Evolutionary conservation across 345 rosid species (phyloP).

Genomic region (Carallia brachiata): DNA sequence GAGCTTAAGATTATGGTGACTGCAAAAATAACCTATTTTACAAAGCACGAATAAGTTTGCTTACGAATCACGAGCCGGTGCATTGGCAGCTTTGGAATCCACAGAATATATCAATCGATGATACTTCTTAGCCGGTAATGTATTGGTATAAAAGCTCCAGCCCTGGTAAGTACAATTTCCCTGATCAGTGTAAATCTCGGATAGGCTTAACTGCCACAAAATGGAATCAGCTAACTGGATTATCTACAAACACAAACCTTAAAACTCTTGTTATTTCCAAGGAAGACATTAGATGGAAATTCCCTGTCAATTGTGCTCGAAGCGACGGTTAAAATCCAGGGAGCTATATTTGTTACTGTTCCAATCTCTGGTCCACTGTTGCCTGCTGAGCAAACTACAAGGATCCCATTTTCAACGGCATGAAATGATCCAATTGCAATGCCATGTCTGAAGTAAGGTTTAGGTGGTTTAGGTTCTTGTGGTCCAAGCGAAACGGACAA

Average conservation of each 20-base stretch:
- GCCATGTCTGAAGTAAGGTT: neutral
- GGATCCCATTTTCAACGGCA: slow-evolving; percentile 16
- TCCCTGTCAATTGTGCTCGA: slow-evolving; percentile 22
- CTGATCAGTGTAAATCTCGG: neutral
- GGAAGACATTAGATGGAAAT: slow-evolving; percentile 7
- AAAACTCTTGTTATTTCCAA: slow-evolving; percentile 15
- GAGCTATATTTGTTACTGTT: slow-evolving; percentile 6
- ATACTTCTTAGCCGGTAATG: neutral
- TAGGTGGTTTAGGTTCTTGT: neutral
- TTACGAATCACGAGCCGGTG: slow-evolving; percentile 7
- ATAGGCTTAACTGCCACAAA: neutral
- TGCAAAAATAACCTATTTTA: neutral
- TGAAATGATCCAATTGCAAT: slow-evolving; percentile 18
- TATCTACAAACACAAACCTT: slow-evolving; percentile 3
- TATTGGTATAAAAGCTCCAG: slow-evolving; percentile 5
- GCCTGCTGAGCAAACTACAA: slow-evolving; percentile 19
- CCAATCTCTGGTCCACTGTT: neutral
- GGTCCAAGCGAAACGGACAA: slow-evolving; percentile 19
- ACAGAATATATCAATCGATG: slow-evolving; percentile 14
- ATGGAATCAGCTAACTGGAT: neutral
- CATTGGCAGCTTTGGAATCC: slow-evolving; percentile 20
- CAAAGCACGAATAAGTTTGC: neutral
- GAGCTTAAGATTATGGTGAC: neutral
- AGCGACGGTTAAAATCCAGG: slow-evolving; percentile 23
- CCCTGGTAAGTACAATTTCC: slow-evolving; percentile 8